phyloP scores from a whole-genome alignment of 257 asterid species.

The Schizonepeta tenuifolia region DNA sequence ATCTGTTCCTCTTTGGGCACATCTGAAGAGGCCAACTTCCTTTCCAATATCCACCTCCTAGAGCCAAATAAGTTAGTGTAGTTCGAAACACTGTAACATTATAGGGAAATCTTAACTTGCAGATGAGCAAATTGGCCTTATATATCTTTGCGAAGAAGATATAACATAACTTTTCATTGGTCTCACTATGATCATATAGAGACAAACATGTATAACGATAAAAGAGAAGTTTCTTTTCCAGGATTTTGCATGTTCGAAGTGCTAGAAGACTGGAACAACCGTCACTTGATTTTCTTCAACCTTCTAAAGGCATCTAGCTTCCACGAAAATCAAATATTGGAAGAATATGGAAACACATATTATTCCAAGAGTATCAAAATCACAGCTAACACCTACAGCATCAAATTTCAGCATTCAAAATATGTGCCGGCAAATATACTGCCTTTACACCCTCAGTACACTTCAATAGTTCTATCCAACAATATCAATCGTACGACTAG shows the following conservation, averaged over 20 bases:
- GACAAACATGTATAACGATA: neutral
- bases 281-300: constrained; percentile 5
- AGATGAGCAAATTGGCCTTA: neutral
- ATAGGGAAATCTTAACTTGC: constrained; percentile 7
- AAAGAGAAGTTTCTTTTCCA: neutral
- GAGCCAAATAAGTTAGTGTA: constrained; percentile 25
- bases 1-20: constrained; percentile 95
- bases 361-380: no score
- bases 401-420: neutral
- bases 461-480: constrained; percentile 3
- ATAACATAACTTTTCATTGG: neutral
- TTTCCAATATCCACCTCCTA: constrained; percentile 93
- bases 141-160: constrained; percentile 1
- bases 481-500: neutral
- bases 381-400: constrained; percentile 5
- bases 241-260: neutral
- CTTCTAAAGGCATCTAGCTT: neutral
- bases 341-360: neutral
- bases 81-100: constrained; percentile 6
- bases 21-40: constrained; percentile 96
- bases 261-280: constrained; percentile 6
- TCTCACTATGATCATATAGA: constrained; percentile 2
- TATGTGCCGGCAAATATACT: neutral
- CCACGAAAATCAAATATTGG: neutral
- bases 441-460: neutral